Evolutionary conservation across 1,284 basidiomycete genomes (phyloP).

Genomic region (Leccinum fuscescens): DNA sequence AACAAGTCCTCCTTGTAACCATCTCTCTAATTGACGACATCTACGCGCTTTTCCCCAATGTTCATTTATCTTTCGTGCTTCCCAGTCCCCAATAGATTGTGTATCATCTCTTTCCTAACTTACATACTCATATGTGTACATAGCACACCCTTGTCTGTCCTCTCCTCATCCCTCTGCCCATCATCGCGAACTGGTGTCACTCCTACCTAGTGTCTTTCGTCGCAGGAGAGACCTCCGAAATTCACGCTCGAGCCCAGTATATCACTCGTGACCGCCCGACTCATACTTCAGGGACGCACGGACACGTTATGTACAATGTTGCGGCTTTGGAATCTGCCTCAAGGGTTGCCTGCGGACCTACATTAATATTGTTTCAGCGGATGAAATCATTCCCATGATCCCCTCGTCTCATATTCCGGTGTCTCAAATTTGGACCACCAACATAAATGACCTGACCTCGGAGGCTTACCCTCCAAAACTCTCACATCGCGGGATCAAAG

Average conservation of each 20-base stretch:
- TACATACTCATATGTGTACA: not conserved
- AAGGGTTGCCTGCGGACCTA: not conserved
- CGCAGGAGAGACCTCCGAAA: not conserved
- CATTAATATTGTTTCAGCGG: not conserved
- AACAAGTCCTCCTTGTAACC: conserved; percentile 16
- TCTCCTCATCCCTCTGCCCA: not conserved
- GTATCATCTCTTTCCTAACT: not conserved
- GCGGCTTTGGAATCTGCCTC: not conserved
- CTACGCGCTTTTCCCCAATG: not conserved
- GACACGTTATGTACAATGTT: not conserved
- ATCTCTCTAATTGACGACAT: conserved; percentile 13
- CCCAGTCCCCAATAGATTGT: not conserved
- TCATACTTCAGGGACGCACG: not conserved
- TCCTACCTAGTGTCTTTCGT: not conserved
- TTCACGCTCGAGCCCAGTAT: not conserved
- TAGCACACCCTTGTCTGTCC: not conserved
- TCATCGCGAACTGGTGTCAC: not conserved
- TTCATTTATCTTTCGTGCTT: not conserved
- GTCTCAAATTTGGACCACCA: not conserved
- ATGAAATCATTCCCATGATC: not conserved
- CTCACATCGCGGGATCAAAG: no score
- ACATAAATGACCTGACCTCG: not conserved
- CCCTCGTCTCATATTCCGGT: not conserved
- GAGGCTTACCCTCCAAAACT: no score
- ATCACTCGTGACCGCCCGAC: not conserved